Base-by-base conservation (phyloP, 1,139 yeast species). In the Blastobotrys proliferans region DNA sequence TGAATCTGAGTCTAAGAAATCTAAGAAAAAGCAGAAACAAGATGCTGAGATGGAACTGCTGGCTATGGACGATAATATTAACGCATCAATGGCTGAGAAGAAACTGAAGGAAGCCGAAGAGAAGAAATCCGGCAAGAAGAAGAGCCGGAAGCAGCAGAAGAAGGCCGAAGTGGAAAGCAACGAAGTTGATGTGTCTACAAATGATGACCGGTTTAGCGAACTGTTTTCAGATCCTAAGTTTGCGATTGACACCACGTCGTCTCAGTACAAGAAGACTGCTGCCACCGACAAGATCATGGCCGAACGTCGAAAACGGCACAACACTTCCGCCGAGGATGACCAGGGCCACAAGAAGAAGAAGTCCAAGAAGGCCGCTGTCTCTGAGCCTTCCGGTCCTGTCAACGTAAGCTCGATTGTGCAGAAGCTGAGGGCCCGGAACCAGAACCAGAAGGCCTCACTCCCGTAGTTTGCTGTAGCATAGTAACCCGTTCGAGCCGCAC, bases 201-300 rank as follows among this genome's bases (percentile, higher is more conserved):
- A 76, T 48, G 99, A 94, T 70, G 82, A 84, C 21, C 83, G 99
- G 68, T 94, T 94, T 71, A 73, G 75, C 35, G 96, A 87, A 55
- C 74, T 92, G 52, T 90, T 85, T 59, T 94, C 88, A 55, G 80
- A 79, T 52, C 95, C 86, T 52, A 94, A 84, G 46, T 94, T 80
- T 66, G 96, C 97, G 8, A 87, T 92, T 44, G 69, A 65, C 44
- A 92, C 96, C 17, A 82, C 95, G 14, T 80, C 76, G 55, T 83
- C 95, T 16, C 95, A 86, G 60, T 92, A 78, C 70, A 88, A 85
- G 68, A 79, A 83, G 67, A 88, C 97, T 0, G 70, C 79, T 30
- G 87, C 94, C 19, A 88, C 90, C 95, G 81, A 82, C 60, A 74
- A 82, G 62, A 77, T 92, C 41, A 67, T 88, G 65, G 73, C 77